These are phyloP conservation scores for Sporothrix brunneoviolacea DNA, from an alignment of 2,329 filamentous ascomycete genomes.

Conservation along the genomic window DNA sequence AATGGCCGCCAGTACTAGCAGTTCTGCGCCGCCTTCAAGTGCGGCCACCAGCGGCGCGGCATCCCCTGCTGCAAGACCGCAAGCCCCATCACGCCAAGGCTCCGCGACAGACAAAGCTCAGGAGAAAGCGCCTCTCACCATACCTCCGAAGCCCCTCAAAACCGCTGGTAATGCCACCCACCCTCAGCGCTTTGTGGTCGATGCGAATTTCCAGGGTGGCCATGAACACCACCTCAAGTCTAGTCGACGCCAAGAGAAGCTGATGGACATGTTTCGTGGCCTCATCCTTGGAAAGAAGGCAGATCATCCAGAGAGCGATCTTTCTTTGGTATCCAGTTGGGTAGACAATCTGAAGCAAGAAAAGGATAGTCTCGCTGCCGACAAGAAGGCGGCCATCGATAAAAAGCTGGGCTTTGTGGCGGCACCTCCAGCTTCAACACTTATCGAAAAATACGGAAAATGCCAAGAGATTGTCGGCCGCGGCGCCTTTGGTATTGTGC, in stretches of 20 bases:
- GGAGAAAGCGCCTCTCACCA: conserved; percentile 24
- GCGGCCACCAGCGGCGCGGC: conserved; percentile 16
- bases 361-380: conserved; percentile 66
- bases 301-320: conserved; percentile 68
- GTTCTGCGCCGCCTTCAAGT: conserved; percentile 23
- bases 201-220: conserved; percentile 52
- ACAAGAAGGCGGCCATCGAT: conserved; percentile 42
- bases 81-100: conserved; percentile 37
- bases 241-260: conserved; percentile 86
- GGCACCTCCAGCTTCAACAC: conserved; percentile 42
- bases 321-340: conserved; percentile 93
- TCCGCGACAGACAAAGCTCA: conserved; percentile 36
- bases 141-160: conserved; percentile 31
- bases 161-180: conserved; percentile 26
- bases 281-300: conserved; percentile 73
- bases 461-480: conserved; percentile 95
- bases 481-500: conserved; percentile 93
- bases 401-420: conserved; percentile 9
- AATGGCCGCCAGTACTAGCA: conserved; percentile 16
- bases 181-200: conserved; percentile 44
- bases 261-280: conserved; percentile 83
- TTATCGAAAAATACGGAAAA: conserved; percentile 97
- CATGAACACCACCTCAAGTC: conserved; percentile 88
- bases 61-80: conserved; percentile 33
- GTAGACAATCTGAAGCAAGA: conserved; percentile 88